phyloP scores from a whole-genome alignment of 208 protist genomes.

The Endotrypanum monterogeii region DNA sequence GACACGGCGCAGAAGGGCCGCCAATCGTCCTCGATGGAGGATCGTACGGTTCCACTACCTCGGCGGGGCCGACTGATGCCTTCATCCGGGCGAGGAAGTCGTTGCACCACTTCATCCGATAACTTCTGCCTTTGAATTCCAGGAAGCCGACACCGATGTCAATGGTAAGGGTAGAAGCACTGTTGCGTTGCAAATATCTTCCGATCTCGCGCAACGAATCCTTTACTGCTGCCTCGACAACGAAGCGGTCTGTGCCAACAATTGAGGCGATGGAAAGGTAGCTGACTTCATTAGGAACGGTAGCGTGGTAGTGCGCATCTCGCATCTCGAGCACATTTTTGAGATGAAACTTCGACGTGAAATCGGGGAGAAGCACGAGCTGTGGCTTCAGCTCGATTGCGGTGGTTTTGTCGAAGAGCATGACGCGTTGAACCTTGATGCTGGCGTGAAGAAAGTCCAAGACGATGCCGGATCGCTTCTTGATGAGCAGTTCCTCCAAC shows the following conservation, averaged over 20 bases:
- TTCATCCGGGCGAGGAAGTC: slow-evolving; percentile 52
- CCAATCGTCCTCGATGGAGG: slow-evolving; percentile 67
- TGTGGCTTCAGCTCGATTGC: slow-evolving; percentile 80
- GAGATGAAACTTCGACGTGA: slow-evolving; percentile 81
- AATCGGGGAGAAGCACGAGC: slow-evolving; percentile 80
- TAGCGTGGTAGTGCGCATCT: slow-evolving; percentile 83
- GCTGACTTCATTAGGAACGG: slow-evolving; percentile 51
- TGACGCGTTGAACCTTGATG: slow-evolving; percentile 71
- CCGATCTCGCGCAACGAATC: slow-evolving; percentile 86
- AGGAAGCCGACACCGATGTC: slow-evolving; percentile 72
- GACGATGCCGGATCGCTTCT: slow-evolving; percentile 67
- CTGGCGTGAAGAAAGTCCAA: slow-evolving; percentile 83
- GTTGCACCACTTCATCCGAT: slow-evolving; percentile 77
- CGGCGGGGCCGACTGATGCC: slow-evolving; percentile 33
- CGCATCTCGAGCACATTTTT: slow-evolving; percentile 75
- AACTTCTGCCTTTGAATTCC: slow-evolving; percentile 69
- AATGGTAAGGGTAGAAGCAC: slow-evolving; percentile 52
- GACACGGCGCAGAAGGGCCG: slow-evolving; percentile 51
- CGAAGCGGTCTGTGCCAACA: slow-evolving; percentile 54
- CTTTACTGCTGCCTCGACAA: slow-evolving; percentile 75
- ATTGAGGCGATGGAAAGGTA: slow-evolving; percentile 45
- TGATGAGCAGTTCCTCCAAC: slow-evolving; percentile 58
- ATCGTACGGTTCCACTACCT: slow-evolving; percentile 58
- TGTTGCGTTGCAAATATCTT: slow-evolving; percentile 80
- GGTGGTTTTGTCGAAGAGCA: slow-evolving; percentile 43